Conservation (phyloP, 225 moss, liverwort and hornwort genomes). For the Pseudisothecium myosuroides region DNA sequence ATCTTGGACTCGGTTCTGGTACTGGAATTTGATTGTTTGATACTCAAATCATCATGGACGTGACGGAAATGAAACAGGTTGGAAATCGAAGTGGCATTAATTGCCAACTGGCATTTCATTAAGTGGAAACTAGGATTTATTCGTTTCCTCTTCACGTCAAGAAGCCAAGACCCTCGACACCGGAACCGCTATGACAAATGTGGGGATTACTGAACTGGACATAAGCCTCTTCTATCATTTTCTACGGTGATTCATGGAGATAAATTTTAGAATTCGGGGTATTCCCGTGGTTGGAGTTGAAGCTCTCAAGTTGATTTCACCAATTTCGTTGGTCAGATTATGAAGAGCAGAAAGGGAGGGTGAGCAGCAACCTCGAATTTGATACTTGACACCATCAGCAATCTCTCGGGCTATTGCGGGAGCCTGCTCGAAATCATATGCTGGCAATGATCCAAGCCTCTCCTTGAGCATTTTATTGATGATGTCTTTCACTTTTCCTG, state of each 20-base stretch:
- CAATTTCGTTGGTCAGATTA: not conserved
- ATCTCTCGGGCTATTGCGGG: constrained; percentile 34
- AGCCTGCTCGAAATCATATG: constrained; percentile 42
- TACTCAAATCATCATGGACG: not conserved
- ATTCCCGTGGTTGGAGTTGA: not conserved
- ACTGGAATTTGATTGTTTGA: not conserved
- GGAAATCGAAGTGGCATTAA: not conserved
- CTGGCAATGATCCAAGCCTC: constrained; percentile 23
- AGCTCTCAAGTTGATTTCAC: not conserved
- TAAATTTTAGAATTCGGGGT: not conserved
- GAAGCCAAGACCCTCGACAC: not conserved
- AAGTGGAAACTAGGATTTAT: not conserved
- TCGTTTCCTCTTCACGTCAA: not conserved
- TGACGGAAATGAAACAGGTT: not conserved
- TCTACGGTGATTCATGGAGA: not conserved
- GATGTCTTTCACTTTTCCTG: constrained; percentile 32
- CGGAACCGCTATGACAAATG: not conserved
- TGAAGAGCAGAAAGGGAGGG: not conserved
- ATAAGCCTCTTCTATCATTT: not conserved
- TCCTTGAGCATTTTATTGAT: constrained; percentile 22
- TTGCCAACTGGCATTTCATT: not conserved
- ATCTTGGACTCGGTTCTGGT: not conserved
- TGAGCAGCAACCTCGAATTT: constrained; percentile 26
- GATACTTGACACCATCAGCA: constrained; percentile 24
- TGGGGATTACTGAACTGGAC: not conserved